Evolutionary conservation across 208 protist genomes (phyloP).

Genomic region (Porcisia deanei): DNA sequence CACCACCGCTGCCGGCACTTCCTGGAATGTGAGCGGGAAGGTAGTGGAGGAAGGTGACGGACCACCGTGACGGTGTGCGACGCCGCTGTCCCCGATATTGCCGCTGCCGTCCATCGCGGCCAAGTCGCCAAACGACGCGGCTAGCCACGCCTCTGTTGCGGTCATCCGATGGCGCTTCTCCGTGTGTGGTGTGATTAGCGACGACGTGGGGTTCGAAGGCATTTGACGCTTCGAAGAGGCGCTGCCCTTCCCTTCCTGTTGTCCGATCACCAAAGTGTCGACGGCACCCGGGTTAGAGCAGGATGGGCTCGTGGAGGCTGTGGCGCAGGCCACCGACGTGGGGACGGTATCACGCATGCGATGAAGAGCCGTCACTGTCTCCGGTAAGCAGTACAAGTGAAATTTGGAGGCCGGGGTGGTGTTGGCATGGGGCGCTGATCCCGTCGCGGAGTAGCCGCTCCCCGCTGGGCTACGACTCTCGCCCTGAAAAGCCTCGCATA

Average conservation of each 20-base stretch:
- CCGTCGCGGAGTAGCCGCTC: neutral
- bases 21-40: constrained; percentile 19
- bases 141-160: constrained; percentile 20
- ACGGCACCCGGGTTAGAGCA: neutral
- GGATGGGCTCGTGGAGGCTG: neutral
- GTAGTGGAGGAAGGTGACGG: neutral
- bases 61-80: neutral
- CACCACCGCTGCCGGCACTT: constrained; percentile 28
- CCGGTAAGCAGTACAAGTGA: constrained; percentile 29
- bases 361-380: constrained; percentile 27
- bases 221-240: neutral
- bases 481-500: constrained; percentile 24
- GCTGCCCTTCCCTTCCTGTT: neutral
- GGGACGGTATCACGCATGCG: constrained; percentile 19
- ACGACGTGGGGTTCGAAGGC: neutral
- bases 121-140: constrained; percentile 17
- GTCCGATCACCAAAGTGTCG: neutral
- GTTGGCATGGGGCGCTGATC: neutral
- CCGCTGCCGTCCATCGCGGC: neutral
- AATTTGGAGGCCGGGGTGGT: constrained; percentile 2
- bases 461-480: neutral
- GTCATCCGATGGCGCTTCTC: constrained; percentile 4
- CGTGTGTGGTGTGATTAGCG: neutral
- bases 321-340: neutral
- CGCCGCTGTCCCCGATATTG: neutral